A percentile compares a stretch with the other conserved stretches of the same genome.
Conservation (phyloP, 2,329 filamentous ascomycete species). For the Xylaria polymorpha region DNA sequence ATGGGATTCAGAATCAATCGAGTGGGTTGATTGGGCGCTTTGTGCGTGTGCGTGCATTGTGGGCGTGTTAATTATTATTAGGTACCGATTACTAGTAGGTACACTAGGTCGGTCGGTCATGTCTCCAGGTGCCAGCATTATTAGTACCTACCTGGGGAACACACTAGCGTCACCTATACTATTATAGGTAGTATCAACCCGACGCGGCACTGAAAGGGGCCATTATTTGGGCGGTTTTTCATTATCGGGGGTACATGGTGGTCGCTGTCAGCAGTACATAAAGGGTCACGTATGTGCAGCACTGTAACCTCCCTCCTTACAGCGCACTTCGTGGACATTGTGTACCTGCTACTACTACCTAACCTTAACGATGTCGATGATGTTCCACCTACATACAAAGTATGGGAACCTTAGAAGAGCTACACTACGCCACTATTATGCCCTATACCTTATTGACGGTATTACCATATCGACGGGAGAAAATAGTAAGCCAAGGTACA, state of each 20-base stretch:
- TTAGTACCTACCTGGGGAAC: neutral
- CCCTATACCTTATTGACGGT: neutral
- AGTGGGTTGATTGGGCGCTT: slow-evolving; percentile 6
- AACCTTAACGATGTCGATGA: no score
- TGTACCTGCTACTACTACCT: no score
- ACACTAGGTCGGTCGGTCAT: neutral
- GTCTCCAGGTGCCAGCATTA: slow-evolving; percentile 1
- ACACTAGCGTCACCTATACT: neutral
- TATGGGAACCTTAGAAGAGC: neutral
- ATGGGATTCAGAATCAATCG: neutral
- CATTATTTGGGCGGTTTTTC: neutral
- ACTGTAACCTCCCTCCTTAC: neutral
- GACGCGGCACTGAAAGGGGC: slow-evolving; percentile 2
- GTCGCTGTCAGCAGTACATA: neutral
- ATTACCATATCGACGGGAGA: slow-evolving; percentile 6
- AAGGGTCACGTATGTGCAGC: neutral
- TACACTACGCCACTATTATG: neutral
- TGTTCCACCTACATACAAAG: neutral
- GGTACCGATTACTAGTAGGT: neutral
- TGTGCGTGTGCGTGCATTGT: slow-evolving; percentile 2
- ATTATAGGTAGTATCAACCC: neutral
- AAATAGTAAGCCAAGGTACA: slow-evolving; percentile 25
- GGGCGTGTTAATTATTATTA: neutral
- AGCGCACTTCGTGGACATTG: neutral
- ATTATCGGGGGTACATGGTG: neutral